Conservation (phyloP, 2,329 filamentous ascomycete species). For the Fusarium sp. region DNA sequence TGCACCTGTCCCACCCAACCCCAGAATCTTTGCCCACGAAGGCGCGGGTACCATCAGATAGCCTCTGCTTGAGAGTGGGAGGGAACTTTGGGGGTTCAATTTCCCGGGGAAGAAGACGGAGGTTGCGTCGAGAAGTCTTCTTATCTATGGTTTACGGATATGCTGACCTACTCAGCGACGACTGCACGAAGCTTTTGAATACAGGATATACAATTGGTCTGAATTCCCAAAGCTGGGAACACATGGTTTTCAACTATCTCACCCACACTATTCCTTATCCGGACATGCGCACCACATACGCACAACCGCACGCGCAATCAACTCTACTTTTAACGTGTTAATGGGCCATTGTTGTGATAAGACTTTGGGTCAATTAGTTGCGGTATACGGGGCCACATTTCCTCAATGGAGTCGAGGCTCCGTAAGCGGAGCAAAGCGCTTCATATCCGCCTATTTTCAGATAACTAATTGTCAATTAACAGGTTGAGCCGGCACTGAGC, state of each 20-base stretch:
- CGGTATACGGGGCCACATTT: slow-evolving; percentile 7
- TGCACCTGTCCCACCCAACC: slow-evolving; percentile 37
- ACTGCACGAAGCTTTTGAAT: slow-evolving; percentile 12
- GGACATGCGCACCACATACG: slow-evolving; percentile 12
- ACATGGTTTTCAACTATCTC: slow-evolving; percentile 2
- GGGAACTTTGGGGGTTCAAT: slow-evolving; percentile 32
- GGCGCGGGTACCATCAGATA: slow-evolving; percentile 38
- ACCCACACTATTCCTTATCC: slow-evolving; percentile 35
- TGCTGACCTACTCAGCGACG: neutral
- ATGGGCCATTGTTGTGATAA: slow-evolving; percentile 20
- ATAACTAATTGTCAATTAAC: slow-evolving; percentile 6
- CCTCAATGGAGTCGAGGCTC: slow-evolving; percentile 12
- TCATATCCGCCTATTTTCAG: slow-evolving; percentile 23
- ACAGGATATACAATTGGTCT: slow-evolving; percentile 34
- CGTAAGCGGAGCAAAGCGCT: slow-evolving; percentile 22
- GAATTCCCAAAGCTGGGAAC: neutral
- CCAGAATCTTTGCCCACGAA: slow-evolving; percentile 37
- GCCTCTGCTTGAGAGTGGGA: slow-evolving; percentile 35
- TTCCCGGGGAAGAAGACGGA: slow-evolving; percentile 10
- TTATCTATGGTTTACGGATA: slow-evolving; percentile 33
- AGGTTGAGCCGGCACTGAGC: slow-evolving; percentile 23
- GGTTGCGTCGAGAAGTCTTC: slow-evolving; percentile 11
- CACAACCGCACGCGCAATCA: slow-evolving; percentile 26
- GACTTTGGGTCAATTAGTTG: slow-evolving; percentile 9
- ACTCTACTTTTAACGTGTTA: slow-evolving; percentile 20